A percentile compares a stretch with the other conserved stretches of the same genome.
Evolutionary conservation across 306 rosid species (phyloP).

Genomic region (Cicer cuneatum): DNA sequence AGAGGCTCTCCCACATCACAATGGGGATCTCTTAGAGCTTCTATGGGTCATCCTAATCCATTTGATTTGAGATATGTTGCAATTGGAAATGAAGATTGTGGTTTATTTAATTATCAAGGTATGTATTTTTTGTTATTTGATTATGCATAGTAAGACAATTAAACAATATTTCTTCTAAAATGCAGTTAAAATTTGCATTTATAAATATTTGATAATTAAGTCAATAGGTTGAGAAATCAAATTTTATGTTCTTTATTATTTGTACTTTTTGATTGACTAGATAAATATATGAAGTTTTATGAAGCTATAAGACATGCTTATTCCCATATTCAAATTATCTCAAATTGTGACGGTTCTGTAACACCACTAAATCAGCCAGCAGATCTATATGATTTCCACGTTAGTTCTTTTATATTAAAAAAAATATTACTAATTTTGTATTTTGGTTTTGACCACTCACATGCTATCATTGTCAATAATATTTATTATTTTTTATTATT

Average conservation of each 20-base stretch:
- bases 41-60: slow-evolving; percentile 83
- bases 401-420: background rate
- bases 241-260: too few relatives aligned
- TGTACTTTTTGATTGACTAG: too few relatives aligned
- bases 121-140: background rate
- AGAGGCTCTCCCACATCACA: slow-evolving; percentile 65
- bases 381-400: slow-evolving; percentile 79
- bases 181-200: too few relatives aligned
- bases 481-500: background rate
- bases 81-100: slow-evolving; percentile 84
- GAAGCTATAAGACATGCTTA: slow-evolving; percentile 60
- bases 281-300: slow-evolving; percentile 65
- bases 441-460: background rate
- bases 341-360: slow-evolving; percentile 79
- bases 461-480: background rate
- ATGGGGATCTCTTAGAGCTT: slow-evolving; percentile 82
- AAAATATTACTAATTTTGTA: background rate
- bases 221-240: too few relatives aligned
- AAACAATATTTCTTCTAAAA: too few relatives aligned
- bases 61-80: slow-evolving; percentile 76
- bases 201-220: too few relatives aligned
- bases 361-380: slow-evolving; percentile 66
- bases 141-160: too few relatives aligned
- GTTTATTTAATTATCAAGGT: slow-evolving; percentile 61
- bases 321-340: slow-evolving; percentile 75